Conservation (phyloP, 179 eudicot species). For the Silene coronaria region DNA sequence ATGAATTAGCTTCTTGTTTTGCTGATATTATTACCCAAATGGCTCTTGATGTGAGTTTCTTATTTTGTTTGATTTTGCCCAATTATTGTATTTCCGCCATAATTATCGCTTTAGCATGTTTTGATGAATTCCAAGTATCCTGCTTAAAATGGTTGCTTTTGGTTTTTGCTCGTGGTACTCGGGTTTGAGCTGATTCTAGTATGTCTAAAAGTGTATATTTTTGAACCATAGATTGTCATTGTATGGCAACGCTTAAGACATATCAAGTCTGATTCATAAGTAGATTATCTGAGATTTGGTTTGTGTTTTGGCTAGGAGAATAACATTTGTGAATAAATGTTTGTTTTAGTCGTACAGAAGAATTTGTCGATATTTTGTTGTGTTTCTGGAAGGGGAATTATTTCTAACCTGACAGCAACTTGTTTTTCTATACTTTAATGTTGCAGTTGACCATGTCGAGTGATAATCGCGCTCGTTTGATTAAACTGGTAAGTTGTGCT, state of each 20-base stretch:
- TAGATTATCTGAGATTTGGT: not conserved
- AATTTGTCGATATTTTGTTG: not conserved
- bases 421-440: not conserved
- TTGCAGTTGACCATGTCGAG: constrained; percentile 76
- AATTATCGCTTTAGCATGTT: not conserved
- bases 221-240: not conserved
- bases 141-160: not conserved
- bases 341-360: not conserved
- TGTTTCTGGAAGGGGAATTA: not conserved
- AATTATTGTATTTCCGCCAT: not conserved
- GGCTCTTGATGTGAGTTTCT: constrained; percentile 80
- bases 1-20: constrained; percentile 64
- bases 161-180: no score
- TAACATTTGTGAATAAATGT: no score
- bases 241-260: not conserved
- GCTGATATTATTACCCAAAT: constrained; percentile 85
- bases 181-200: not conserved
- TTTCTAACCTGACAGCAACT: not conserved
- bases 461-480: constrained; percentile 72
- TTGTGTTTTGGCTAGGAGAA: not conserved
- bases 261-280: not conserved
- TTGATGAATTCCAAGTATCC: not conserved
- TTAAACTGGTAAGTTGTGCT: constrained; percentile 71
- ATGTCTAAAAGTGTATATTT: not conserved
- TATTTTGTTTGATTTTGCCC: not conserved